phyloP scores from a whole-genome alignment of 1,284 basidiomycete genomes.

The Apiotrichum domesticum region DNA sequence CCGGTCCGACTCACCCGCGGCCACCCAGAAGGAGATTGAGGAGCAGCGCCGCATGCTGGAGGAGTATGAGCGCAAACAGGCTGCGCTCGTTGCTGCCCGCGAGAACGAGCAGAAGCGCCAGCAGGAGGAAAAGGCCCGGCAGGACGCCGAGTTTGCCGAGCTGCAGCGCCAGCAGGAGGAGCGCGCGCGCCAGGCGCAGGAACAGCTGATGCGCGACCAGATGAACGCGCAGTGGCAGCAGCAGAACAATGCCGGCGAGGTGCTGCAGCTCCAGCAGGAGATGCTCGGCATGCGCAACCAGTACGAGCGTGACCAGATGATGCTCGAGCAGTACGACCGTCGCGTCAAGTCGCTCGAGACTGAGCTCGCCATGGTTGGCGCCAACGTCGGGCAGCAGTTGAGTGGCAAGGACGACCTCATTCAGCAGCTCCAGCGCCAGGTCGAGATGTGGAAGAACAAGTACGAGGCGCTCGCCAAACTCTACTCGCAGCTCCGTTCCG shows the following conservation, averaged over 20 bases:
- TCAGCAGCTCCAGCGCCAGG: constrained; percentile 92
- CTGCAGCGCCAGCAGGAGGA: constrained; percentile 59
- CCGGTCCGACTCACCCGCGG: constrained; percentile 56
- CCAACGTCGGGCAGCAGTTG: constrained; percentile 82
- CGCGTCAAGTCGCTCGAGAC: constrained; percentile 94
- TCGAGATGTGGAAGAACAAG: constrained; percentile 95
- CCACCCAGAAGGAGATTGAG: constrained; percentile 70
- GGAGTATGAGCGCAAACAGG: constrained; percentile 94
- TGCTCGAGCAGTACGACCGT: constrained; percentile 95
- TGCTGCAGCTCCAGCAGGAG: constrained; percentile 77
- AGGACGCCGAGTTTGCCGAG: constrained; percentile 82
- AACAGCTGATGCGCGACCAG: constrained; percentile 82
- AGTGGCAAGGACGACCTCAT: constrained; percentile 91
- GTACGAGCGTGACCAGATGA: constrained; percentile 95
- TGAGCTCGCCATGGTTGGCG: constrained; percentile 72
- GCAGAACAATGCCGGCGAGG: constrained; percentile 50
- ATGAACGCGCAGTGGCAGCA: constrained; percentile 56
- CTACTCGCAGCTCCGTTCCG: constrained; percentile 94
- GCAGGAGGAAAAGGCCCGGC: constrained; percentile 68
- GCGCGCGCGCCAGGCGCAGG: constrained; percentile 77
- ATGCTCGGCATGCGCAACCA: constrained; percentile 90
- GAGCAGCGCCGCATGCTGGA: constrained; percentile 95
- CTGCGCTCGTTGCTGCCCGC: constrained; percentile 67
- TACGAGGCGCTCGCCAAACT: constrained; percentile 98
- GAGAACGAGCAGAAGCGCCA: constrained; percentile 77